phyloP scores from a whole-genome alignment of 768 basidiomycete genomes.

The Tylopilus intermedius region DNA sequence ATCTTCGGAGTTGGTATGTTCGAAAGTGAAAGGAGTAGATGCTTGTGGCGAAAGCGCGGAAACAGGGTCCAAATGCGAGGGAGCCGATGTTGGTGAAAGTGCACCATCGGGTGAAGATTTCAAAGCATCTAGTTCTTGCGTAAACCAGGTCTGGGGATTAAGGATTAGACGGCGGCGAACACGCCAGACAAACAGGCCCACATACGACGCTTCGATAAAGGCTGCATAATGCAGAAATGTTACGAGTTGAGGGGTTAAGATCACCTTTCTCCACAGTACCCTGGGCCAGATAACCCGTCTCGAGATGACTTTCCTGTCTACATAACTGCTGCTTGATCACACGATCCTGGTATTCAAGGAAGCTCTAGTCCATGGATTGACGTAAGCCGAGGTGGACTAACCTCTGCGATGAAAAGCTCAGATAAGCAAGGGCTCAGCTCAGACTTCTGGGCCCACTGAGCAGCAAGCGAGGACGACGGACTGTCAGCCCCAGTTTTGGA shows the following conservation, averaged over 20 bases:
- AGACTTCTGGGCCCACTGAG: constrained; percentile 80
- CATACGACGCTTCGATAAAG: constrained; percentile 85
- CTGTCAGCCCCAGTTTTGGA: constrained; percentile 39
- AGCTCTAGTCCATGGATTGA: constrained; percentile 1
- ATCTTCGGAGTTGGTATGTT: constrained; percentile 34
- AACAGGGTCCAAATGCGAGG: constrained; percentile 43
- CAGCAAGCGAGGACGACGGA: constrained; percentile 49
- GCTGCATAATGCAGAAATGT: constrained; percentile 68
- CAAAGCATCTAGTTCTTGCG: constrained; percentile 60
- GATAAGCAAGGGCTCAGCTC: constrained; percentile 73
- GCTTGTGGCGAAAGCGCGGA: constrained; percentile 39
- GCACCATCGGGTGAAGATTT: constrained; percentile 52
- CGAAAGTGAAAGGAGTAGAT: constrained; percentile 42
- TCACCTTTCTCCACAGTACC: constrained; percentile 53
- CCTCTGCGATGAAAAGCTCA: constrained; percentile 54
- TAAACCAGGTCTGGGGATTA: constrained; percentile 73
- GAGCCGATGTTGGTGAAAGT: constrained; percentile 46
- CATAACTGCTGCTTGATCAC: constrained; percentile 53
- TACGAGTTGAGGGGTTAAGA: constrained; percentile 66
- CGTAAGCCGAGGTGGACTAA: constrained; percentile 31
- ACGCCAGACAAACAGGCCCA: constrained; percentile 10
- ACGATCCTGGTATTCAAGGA: constrained; percentile 31
- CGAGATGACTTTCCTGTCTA: constrained; percentile 75
- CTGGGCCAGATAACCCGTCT: constrained; percentile 60
- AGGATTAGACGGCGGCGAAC: constrained; percentile 7